A percentile compares a stretch with the other conserved stretches of the same genome.
phyloP scores from a whole-genome alignment of 306 rosid species.

The Prunus davidiana region DNA sequence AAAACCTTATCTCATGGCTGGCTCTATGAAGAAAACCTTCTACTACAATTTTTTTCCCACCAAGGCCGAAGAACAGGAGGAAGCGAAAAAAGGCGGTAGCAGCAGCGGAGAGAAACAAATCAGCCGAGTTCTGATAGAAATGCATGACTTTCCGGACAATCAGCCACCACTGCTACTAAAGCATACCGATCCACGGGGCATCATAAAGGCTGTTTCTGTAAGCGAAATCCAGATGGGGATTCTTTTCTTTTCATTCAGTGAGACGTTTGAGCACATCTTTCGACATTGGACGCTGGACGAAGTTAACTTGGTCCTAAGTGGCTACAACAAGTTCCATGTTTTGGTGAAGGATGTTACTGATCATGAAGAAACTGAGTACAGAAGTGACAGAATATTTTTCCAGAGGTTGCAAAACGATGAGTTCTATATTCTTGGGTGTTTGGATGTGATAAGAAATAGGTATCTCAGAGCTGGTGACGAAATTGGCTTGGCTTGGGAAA shows the following conservation, averaged over 20 bases:
- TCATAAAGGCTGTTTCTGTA: not conserved
- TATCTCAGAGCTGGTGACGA: not conserved
- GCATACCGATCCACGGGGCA: not conserved
- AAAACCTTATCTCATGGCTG: not conserved
- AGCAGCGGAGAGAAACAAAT: not conserved
- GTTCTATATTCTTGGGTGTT: not conserved
- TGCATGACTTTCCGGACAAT: not conserved
- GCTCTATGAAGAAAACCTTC: conserved; percentile 4
- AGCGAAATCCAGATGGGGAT: not conserved
- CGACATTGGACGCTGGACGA: not conserved
- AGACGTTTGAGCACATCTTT: not conserved
- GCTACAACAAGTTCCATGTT: not conserved
- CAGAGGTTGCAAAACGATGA: not conserved
- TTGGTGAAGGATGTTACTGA: not conserved
- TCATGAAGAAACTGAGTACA: no score
- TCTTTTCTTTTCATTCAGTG: not conserved
- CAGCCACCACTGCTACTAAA: not conserved
- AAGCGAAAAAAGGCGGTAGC: not conserved
- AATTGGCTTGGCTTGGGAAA: not conserved
- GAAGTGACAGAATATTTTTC: not conserved
- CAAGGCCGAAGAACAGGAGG: conserved; percentile 1
- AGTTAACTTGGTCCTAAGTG: not conserved
- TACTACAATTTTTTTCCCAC: conserved; percentile 10
- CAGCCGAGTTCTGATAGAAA: not conserved
- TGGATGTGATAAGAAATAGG: not conserved